Conservation (phyloP, 2,329 filamentous ascomycete species). For the Furcasterigmium furcatum region DNA sequence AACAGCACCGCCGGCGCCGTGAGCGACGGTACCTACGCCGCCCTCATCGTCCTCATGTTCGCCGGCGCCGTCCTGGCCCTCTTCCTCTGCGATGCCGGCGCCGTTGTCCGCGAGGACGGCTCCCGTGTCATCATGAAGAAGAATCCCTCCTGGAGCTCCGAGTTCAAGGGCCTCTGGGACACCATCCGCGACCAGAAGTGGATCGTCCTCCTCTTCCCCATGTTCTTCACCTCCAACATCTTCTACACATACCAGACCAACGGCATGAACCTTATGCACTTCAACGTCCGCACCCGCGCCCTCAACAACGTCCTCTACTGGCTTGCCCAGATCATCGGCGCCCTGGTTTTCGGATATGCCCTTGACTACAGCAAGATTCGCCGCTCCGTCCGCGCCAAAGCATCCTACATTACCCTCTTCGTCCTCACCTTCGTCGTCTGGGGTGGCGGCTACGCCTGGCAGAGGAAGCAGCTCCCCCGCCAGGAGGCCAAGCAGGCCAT, state of each 20-base stretch:
- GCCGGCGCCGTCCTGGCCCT: conserved; percentile 67
- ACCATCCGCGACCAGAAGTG: conserved; percentile 69
- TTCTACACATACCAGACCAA: conserved; percentile 77
- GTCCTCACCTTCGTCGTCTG: conserved; percentile 73
- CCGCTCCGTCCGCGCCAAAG: conserved; percentile 66
- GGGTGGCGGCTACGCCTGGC: conserved; percentile 80
- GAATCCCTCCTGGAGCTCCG: conserved; percentile 81
- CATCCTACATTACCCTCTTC: conserved; percentile 59
- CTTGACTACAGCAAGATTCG: conserved; percentile 61
- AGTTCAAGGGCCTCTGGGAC: conserved; percentile 72
- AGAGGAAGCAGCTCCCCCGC: conserved; percentile 52
- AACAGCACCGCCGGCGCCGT: conserved; percentile 51
- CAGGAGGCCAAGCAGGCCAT: conserved; percentile 24
- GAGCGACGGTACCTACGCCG: conserved; percentile 80
- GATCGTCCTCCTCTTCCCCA: conserved; percentile 74
- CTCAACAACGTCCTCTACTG: conserved; percentile 81
- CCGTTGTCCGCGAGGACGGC: conserved; percentile 73
- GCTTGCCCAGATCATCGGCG: conserved; percentile 73
- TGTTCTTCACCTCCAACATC: conserved; percentile 82
- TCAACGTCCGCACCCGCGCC: conserved; percentile 71
- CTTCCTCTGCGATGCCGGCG: conserved; percentile 66
- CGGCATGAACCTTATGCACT: conserved; percentile 65
- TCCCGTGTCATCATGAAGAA: conserved; percentile 84
- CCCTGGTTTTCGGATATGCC: conserved; percentile 66
- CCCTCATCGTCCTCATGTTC: conserved; percentile 81